phyloP scores from a whole-genome alignment of 2,329 filamentous ascomycete genomes.

The Alternaria solani region DNA sequence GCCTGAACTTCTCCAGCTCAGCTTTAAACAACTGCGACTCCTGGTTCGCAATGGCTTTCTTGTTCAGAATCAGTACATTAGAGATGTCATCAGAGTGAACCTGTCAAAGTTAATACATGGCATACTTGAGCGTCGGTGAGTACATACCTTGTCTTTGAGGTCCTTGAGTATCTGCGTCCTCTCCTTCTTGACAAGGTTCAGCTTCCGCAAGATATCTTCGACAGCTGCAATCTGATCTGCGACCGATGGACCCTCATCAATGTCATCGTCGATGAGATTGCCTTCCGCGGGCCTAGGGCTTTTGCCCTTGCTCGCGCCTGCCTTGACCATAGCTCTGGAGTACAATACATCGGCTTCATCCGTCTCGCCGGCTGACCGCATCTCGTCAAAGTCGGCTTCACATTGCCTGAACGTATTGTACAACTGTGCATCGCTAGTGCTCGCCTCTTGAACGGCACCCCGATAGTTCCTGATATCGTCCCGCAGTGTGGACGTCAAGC shows the following conservation, averaged over 20 bases:
- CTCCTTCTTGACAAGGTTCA: slow-evolving; percentile 92
- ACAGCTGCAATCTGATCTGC: slow-evolving; percentile 88
- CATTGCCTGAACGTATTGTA: slow-evolving; percentile 85
- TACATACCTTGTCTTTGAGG: slow-evolving; percentile 89
- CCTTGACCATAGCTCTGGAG: slow-evolving; percentile 83
- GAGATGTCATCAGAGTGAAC: slow-evolving; percentile 97
- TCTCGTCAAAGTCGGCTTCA: slow-evolving; percentile 90
- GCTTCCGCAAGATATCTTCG: slow-evolving; percentile 87
- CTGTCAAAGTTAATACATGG: slow-evolving; percentile 56
- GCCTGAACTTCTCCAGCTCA: slow-evolving; percentile 96
- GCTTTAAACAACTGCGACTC: slow-evolving; percentile 92
- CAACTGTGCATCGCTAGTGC: slow-evolving; percentile 83
- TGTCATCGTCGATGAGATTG: slow-evolving; percentile 90
- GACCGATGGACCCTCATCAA: slow-evolving; percentile 81
- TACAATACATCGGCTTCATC: slow-evolving; percentile 90
- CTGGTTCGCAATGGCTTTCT: slow-evolving; percentile 92
- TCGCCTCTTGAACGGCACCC: slow-evolving; percentile 88
- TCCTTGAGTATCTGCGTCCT: slow-evolving; percentile 92
- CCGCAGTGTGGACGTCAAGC: slow-evolving; percentile 85
- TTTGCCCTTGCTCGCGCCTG: slow-evolving; percentile 70
- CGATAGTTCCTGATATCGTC: slow-evolving; percentile 88
- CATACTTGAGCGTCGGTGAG: neutral
- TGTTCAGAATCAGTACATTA: slow-evolving; percentile 95
- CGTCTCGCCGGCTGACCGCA: slow-evolving; percentile 86
- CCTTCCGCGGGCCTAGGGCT: slow-evolving; percentile 70